Percentiles rank a stretch among this genome's conserved stretches.
Conservation (phyloP, 2,329 filamentous ascomycete genomes). For the Paramyrothecium sp. region DNA sequence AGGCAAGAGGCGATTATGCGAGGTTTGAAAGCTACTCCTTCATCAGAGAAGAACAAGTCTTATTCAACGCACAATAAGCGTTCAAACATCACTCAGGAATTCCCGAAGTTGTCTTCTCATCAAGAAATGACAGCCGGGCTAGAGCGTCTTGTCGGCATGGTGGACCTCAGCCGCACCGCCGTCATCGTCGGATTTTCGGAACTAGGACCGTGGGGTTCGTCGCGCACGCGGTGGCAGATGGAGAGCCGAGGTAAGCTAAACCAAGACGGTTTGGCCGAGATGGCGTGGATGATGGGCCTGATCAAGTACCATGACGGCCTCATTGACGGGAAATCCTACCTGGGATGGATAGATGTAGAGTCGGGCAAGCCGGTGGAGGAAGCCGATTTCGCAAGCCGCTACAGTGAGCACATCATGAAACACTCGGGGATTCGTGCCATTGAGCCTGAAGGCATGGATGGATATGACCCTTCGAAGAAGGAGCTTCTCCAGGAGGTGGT, state of each 20-base stretch:
- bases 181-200: constrained; percentile 91
- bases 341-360: constrained; percentile 89
- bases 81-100: no score
- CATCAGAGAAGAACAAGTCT: constrained; percentile 93
- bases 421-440: neutral
- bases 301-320: constrained; percentile 86
- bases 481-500: constrained; percentile 90
- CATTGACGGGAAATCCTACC: constrained; percentile 87
- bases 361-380: constrained; percentile 57
- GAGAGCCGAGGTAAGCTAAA: constrained; percentile 90
- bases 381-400: neutral
- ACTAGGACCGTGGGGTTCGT: constrained; percentile 91
- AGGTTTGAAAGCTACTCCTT: constrained; percentile 83
- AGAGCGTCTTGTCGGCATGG: constrained; percentile 53
- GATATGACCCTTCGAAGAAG: constrained; percentile 81
- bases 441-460: neutral
- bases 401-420: neutral
- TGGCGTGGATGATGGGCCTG: constrained; percentile 97
- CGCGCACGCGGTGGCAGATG: constrained; percentile 94
- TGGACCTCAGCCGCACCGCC: constrained; percentile 92
- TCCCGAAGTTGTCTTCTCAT: no score
- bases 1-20: constrained; percentile 98
- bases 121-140: no score
- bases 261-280: constrained; percentile 89
- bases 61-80: no score